Evolutionary conservation across 2,329 filamentous ascomycete species (phyloP), one percentile per base, ranked within the genome.

Genomic region (Onygenales sp.): DNA sequence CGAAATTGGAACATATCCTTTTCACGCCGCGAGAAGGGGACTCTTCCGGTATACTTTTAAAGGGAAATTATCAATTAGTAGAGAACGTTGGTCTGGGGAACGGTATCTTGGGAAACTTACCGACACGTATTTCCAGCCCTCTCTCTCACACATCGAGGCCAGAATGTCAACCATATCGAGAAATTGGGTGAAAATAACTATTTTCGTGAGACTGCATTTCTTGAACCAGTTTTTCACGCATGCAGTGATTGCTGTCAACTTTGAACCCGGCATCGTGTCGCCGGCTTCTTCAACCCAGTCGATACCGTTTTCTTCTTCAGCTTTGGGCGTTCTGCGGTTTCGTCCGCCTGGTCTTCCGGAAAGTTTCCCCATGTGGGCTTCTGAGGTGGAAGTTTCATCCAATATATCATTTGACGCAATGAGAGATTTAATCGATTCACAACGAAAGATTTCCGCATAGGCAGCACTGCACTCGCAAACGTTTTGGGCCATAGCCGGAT

Each of bases 161-260:
- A 85, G 59, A 14, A 84, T 77, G 0, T 69, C 61, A 5, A 81
- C 71, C 59, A 83, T 76, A 2, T 73, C 66, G 2, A 78, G 64
- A 55, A 81, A 85, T 58, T 85, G 80, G 0, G 77, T 80, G 58
- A 83, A 85, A 45, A 85, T 66, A 54, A 79, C 79, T 45, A 83
- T 75, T 64, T 85, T 85, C 42, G 74, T 73, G 0, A 69, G 50
- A 0, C 70, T 69, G 3, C 76, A 72, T 10, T 77, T 69, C 1
- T 66, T 46, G 10, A 75, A 63, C 63, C 72, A 75, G 9, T 69
- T 64, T 2, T 72, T 52, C 4, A 76, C 53, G 5, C 66, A 58
- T 1, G 63, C 57, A 43, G 65, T 66, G 4, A 72, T 60, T 9
- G 66, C 67, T 4, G 60, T 64, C 1, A 72, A 61, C 57, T 76